Evolutionary conservation across 768 basidiomycete genomes (phyloP).

Genomic region (Leccinum truebloodii): DNA sequence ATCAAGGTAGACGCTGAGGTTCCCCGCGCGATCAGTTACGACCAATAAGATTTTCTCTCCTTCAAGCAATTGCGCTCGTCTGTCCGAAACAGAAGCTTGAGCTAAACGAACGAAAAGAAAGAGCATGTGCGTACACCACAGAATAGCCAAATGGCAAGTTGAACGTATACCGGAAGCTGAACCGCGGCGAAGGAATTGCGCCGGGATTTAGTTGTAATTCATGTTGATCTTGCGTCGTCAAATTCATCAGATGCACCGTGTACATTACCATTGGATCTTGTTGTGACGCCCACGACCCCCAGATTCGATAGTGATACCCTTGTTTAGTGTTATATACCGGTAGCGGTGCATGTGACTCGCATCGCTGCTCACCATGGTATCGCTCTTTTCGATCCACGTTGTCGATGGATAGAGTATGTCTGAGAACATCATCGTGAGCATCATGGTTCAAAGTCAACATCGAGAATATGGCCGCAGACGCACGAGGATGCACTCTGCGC

Average conservation of each 20-base stretch:
- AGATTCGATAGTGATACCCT: background rate
- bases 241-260: conserved; percentile 29
- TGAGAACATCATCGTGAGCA: background rate
- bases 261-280: conserved; percentile 19
- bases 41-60: conserved; percentile 45
- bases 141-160: conserved; percentile 21
- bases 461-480: background rate
- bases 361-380: background rate
- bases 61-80: conserved; percentile 43
- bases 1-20: conserved; percentile 44
- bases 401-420: conserved; percentile 14
- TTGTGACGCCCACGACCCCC: conserved; percentile 8
- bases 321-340: background rate
- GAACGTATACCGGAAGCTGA: conserved; percentile 18
- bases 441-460: background rate
- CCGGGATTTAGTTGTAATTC: conserved; percentile 26
- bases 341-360: background rate
- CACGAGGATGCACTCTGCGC: conserved; percentile 5
- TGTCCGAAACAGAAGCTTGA: conserved; percentile 7
- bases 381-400: background rate
- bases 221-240: conserved; percentile 31
- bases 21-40: conserved; percentile 33
- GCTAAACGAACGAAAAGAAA: background rate
- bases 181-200: conserved; percentile 25
- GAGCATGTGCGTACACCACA: conserved; percentile 14